phyloP scores from a whole-genome alignment of 371 early-diverging fungal species.

The Apophysomyces sp. region DNA sequence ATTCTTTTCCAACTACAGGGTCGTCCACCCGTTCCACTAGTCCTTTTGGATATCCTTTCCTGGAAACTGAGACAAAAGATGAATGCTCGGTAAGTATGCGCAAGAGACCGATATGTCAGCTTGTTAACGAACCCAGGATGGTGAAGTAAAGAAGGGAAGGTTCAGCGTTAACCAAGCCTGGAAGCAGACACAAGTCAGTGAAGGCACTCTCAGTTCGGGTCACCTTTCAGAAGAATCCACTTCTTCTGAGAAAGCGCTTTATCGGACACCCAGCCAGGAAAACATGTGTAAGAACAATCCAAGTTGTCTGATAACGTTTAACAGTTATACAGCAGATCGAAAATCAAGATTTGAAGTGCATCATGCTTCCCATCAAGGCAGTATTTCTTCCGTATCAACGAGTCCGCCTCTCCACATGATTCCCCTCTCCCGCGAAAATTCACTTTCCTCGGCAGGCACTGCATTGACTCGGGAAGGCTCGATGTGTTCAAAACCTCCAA shows the following conservation, averaged over 20 bases:
- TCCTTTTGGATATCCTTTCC: constrained; percentile 6
- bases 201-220: not conserved
- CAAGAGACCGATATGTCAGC: not conserved
- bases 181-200: not conserved
- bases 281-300: constrained; percentile 7
- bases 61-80: constrained; percentile 4
- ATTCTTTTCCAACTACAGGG: constrained; percentile 2
- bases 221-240: not conserved
- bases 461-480: constrained; percentile 20
- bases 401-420: not conserved
- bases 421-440: constrained; percentile 39
- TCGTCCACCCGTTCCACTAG: constrained; percentile 5
- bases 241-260: not conserved
- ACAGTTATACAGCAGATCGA: constrained; percentile 6
- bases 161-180: constrained; percentile 54
- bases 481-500: constrained; percentile 15
- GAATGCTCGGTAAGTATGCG: constrained; percentile 6
- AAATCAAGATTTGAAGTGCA: constrained; percentile 25
- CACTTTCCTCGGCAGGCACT: constrained; percentile 25
- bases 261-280: constrained; percentile 11
- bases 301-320: not conserved
- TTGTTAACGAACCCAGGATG: not conserved
- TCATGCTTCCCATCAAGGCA: constrained; percentile 2
- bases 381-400: not conserved
- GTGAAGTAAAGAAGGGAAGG: constrained; percentile 60